Conservation (phyloP, 345 rosid species). For the Mallotus nudiflorus region DNA sequence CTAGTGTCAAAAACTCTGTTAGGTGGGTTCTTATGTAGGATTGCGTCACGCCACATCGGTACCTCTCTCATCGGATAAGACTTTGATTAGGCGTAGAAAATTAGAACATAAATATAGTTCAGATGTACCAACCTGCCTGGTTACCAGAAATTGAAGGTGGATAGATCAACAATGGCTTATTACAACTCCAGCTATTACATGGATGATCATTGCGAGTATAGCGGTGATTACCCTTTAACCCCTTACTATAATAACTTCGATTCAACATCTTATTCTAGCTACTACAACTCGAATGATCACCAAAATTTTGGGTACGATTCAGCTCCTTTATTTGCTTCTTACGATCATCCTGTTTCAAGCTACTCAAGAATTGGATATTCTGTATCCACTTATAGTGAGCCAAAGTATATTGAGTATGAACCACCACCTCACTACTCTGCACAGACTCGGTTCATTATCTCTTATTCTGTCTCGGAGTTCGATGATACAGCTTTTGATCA, state of each 20-base stretch:
- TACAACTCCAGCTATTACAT: slow-evolving; percentile 19
- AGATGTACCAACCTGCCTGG: background rate
- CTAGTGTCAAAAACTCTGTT: background rate
- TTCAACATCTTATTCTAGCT: slow-evolving; percentile 3
- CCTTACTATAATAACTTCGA: slow-evolving; percentile 8
- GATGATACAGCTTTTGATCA: slow-evolving; percentile 54
- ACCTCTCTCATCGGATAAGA: slow-evolving; percentile 1
- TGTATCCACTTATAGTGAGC: slow-evolving; percentile 40
- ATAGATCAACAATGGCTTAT: slow-evolving; percentile 25
- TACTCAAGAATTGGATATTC: slow-evolving; percentile 41
- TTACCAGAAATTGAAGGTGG: background rate
- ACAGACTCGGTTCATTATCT: slow-evolving; percentile 41
- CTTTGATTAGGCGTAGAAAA: background rate
- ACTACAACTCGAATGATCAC: slow-evolving; percentile 14
- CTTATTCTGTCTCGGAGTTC: slow-evolving; percentile 45
- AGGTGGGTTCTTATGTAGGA: background rate
- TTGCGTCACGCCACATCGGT: background rate
- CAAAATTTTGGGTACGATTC: slow-evolving; percentile 6
- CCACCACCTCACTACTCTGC: slow-evolving; percentile 17
- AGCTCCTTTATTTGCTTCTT: slow-evolving; percentile 12
- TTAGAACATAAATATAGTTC: background rate
- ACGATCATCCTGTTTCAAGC: slow-evolving; percentile 17
- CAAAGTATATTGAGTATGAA: slow-evolving; percentile 35
- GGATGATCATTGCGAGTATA: slow-evolving; percentile 14
- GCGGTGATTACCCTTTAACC: slow-evolving; percentile 10